Conservation (phyloP, 2,329 filamentous ascomycete species). For the Colletotrichum australisinense region DNA sequence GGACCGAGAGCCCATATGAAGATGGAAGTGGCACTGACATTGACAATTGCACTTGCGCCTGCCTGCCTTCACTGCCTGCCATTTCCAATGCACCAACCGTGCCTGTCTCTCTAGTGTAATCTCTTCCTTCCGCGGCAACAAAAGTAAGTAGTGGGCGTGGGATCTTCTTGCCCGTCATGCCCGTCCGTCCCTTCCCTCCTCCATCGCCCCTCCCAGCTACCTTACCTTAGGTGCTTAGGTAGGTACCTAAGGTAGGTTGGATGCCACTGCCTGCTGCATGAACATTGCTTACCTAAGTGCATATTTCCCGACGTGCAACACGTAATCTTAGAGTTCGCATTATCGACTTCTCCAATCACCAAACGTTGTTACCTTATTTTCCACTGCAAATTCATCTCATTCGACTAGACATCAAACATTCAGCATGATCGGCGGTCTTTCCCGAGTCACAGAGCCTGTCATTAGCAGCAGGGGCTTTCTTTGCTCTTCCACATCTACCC, state of each 20-base stretch:
- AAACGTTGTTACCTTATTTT: neutral
- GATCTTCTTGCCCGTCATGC: neutral
- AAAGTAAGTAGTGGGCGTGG: neutral
- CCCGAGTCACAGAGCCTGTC: conserved; percentile 21
- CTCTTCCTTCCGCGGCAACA: neutral
- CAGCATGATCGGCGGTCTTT: conserved; percentile 13
- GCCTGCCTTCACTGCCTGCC: neutral
- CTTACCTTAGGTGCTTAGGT: no score
- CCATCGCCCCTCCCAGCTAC: neutral
- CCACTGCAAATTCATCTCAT: neutral
- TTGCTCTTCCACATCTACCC: neutral
- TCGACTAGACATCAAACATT: conserved; percentile 13
- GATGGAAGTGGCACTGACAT: neutral
- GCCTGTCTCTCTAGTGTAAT: neutral
- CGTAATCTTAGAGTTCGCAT: conserved; percentile 8
- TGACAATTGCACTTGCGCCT: neutral
- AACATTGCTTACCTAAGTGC: conserved; percentile 18
- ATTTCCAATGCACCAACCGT: neutral
- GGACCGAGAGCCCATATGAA: neutral
- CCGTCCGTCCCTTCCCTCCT: neutral
- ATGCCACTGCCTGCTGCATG: neutral
- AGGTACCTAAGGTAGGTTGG: neutral
- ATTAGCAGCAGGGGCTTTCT: neutral
- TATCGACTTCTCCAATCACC: conserved; percentile 9
- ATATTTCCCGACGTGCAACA: conserved; percentile 4